These are phyloP conservation scores for Phaeosphaeriaceae sp. DNA, from an alignment of 2,329 filamentous ascomycete species.

Conservation along the genomic window DNA sequence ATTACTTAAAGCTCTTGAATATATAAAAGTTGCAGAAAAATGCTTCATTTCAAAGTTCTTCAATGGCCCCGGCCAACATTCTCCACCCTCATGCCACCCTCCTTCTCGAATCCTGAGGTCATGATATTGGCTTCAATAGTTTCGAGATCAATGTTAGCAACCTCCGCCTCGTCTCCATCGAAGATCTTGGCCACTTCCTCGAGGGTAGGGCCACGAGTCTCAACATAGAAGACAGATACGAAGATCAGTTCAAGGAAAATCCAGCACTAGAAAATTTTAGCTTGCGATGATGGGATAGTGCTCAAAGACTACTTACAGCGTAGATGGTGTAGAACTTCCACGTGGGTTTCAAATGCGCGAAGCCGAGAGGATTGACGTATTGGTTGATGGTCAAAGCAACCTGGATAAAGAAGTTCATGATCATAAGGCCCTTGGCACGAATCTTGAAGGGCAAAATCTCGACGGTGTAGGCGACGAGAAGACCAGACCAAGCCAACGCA, in stretches of 20 bases:
- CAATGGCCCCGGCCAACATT: background rate
- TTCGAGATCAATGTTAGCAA: constrained; percentile 21
- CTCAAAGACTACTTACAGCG: constrained; percentile 52
- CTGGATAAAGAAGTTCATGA: constrained; percentile 70
- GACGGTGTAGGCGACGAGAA: constrained; percentile 61
- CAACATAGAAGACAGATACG: constrained; percentile 71
- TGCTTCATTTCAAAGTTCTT: no score
- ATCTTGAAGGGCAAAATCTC: constrained; percentile 59
- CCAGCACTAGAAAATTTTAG: constrained; percentile 54
- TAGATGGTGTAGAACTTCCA: constrained; percentile 73
- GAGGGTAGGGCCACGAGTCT: constrained; percentile 73
- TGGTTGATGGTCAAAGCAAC: constrained; percentile 67
- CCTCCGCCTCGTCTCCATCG: constrained; percentile 65
- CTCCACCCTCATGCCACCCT: background rate
- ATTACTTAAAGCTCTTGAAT: no score
- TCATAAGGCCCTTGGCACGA: constrained; percentile 56
- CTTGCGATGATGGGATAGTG: background rate
- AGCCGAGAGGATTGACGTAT: constrained; percentile 68
- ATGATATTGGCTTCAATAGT: background rate
- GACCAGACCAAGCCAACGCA: constrained; percentile 63
- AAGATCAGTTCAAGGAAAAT: constrained; percentile 66
- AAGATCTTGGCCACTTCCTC: constrained; percentile 75
- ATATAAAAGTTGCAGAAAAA: no score
- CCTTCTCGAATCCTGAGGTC: background rate
- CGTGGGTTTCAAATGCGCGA: constrained; percentile 61